Percentiles rank a stretch among this genome's conserved stretches.
Conservation (phyloP, 345 rosid genomes). For the Pseudoturritis turrita region DNA sequence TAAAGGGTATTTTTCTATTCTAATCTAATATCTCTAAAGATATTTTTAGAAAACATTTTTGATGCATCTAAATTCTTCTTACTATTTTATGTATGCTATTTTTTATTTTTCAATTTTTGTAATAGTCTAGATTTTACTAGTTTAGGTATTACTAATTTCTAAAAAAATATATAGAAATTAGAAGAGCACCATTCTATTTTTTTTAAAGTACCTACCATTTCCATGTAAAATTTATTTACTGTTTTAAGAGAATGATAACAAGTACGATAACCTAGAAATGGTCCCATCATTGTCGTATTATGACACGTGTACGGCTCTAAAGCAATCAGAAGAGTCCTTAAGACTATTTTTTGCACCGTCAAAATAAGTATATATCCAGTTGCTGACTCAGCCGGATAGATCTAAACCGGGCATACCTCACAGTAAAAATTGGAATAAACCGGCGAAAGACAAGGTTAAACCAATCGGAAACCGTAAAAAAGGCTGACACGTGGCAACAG, state of each 20-base stretch:
- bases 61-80: background rate
- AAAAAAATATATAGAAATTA: background rate
- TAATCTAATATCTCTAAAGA: background rate
- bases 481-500: slow-evolving; percentile 15
- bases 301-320: background rate
- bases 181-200: background rate
- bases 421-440: background rate
- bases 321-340: background rate
- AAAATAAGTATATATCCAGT: slow-evolving; percentile 18
- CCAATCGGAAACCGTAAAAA: background rate
- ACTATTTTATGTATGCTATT: background rate
- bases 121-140: too few relatives aligned
- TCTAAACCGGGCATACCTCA: background rate
- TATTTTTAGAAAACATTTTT: background rate
- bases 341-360: background rate
- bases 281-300: background rate
- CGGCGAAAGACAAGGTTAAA: background rate
- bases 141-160: too few relatives aligned
- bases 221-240: background rate
- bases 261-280: background rate
- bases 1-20: background rate
- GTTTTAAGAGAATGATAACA: background rate
- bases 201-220: background rate
- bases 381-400: slow-evolving; percentile 31
- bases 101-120: background rate